Evolutionary conservation across 2,329 filamentous ascomycete genomes (phyloP).

Genomic region (Calonectria crousiana): DNA sequence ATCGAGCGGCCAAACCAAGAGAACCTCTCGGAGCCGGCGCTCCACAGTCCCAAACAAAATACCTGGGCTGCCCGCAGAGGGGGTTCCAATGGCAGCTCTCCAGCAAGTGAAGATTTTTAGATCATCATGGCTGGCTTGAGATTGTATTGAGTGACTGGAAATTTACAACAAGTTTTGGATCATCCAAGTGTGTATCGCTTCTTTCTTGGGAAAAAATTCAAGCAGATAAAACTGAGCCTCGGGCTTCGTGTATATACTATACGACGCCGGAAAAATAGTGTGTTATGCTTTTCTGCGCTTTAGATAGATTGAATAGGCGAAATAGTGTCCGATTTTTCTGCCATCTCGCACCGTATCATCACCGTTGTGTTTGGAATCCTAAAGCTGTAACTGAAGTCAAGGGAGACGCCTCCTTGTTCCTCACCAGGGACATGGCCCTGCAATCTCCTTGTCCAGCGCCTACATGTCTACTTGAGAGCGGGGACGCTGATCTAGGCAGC

Average conservation of each 20-base stretch:
- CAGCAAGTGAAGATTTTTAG: background rate
- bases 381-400: background rate
- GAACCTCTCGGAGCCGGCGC: conserved; percentile 41
- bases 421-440: background rate
- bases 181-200: background rate
- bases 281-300: background rate
- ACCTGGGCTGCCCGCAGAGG: background rate
- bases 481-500: background rate
- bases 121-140: too few relatives aligned
- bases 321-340: background rate
- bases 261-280: conserved; percentile 3
- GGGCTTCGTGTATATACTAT: conserved; percentile 19
- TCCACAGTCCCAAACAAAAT: background rate
- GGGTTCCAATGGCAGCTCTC: background rate
- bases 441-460: background rate
- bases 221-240: conserved; percentile 2
- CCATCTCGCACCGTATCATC: background rate
- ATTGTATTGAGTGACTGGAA: background rate
- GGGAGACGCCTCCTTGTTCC: background rate
- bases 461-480: background rate
- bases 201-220: background rate
- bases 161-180: background rate
- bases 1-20: conserved; percentile 44
- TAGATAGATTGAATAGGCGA: background rate
- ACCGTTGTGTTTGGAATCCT: background rate